phyloP scores from a whole-genome alignment of 768 basidiomycete species.

The Lactarius sp. region DNA sequence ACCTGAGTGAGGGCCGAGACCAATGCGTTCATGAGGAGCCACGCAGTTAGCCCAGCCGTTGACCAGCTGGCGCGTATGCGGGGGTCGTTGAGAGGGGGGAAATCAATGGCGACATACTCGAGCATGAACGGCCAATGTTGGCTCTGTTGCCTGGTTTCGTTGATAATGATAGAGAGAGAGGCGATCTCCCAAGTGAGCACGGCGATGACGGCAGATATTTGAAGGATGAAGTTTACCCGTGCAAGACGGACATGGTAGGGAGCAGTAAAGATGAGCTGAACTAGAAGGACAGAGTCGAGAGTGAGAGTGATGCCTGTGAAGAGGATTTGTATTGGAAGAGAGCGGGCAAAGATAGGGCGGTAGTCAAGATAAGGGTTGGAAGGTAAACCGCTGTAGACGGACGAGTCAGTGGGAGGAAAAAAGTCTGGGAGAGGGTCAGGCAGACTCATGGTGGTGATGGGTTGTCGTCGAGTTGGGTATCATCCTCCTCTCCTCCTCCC shows the following conservation, averaged over 20 bases:
- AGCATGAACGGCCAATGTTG: slow-evolving; percentile 93
- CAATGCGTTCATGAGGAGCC: slow-evolving; percentile 85
- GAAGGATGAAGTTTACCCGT: slow-evolving; percentile 85
- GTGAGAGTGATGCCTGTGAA: slow-evolving; percentile 82
- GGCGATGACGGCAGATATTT: slow-evolving; percentile 76
- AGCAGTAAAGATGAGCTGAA: slow-evolving; percentile 91
- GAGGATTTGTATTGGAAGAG: slow-evolving; percentile 87
- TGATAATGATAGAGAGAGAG: slow-evolving; percentile 70
- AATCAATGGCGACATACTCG: slow-evolving; percentile 78
- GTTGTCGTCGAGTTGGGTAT: not conserved
- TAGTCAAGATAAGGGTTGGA: slow-evolving; percentile 72
- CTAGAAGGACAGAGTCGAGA: slow-evolving; percentile 75
- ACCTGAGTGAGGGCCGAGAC: slow-evolving; percentile 85
- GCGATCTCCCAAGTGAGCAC: slow-evolving; percentile 75
- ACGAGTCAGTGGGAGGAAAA: not conserved
- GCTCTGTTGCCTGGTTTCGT: slow-evolving; percentile 54
- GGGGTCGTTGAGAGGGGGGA: slow-evolving; percentile 50
- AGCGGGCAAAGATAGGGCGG: slow-evolving; percentile 78
- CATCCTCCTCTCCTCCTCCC: too few species aligned
- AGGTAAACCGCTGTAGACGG: slow-evolving; percentile 26
- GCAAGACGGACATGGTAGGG: slow-evolving; percentile 96
- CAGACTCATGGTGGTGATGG: slow-evolving; percentile 6
- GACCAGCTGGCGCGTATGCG: slow-evolving; percentile 48
- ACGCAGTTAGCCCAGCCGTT: slow-evolving; percentile 58
- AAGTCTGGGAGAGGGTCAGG: not conserved